A percentile compares a stretch with the other conserved stretches of the same genome.
phyloP scores from a whole-genome alignment of 306 rosid species.

The Sicyos baderoa region DNA sequence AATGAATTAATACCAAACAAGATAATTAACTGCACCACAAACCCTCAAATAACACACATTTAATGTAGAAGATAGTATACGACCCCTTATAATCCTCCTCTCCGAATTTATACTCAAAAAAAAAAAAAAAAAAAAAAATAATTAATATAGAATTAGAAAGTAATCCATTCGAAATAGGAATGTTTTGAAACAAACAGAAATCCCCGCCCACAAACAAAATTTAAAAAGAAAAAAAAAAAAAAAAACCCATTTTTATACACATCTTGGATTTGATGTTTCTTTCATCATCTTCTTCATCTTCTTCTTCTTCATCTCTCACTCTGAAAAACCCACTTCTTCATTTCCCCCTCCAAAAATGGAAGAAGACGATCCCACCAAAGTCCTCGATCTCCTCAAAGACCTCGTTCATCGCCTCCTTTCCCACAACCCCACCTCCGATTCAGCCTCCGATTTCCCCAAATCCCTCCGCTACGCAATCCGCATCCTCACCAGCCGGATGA shows the following conservation, averaged over 20 bases:
- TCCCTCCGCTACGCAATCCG: constrained; percentile 80
- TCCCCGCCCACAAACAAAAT: constrained; percentile 8
- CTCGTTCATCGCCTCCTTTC: constrained; percentile 62
- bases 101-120: too few relatives aligned
- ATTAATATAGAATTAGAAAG: not conserved
- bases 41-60: too few relatives aligned
- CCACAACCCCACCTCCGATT: constrained; percentile 34
- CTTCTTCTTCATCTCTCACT: not conserved
- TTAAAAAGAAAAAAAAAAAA: too few relatives aligned
- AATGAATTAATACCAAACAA: too few relatives aligned
- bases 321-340: not conserved
- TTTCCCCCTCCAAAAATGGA: constrained; percentile 37
- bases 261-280: not conserved
- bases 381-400: constrained; percentile 73
- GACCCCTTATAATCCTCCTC: too few relatives aligned
- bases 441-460: constrained; percentile 40
- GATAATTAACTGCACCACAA: too few relatives aligned
- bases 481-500: constrained; percentile 64
- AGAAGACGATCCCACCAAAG: constrained; percentile 76
- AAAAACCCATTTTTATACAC: not conserved
- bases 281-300: not conserved
- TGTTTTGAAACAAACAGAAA: not conserved
- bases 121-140: too few relatives aligned
- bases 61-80: too few relatives aligned
- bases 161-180: not conserved